Conservation (phyloP, 2,329 filamentous ascomycete species). For the Periconia sp. region DNA sequence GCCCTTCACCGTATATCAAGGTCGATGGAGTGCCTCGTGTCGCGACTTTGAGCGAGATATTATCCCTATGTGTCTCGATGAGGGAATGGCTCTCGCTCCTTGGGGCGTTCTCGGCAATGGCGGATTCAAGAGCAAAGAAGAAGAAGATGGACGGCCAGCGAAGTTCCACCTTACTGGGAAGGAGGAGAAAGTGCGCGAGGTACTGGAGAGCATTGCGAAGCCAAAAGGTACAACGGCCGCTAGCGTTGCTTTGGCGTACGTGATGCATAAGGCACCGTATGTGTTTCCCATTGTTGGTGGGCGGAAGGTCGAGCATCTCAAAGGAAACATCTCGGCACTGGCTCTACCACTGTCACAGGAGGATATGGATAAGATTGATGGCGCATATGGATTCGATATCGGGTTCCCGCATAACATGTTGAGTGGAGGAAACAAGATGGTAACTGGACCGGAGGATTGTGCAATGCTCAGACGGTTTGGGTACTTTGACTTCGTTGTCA, state of each 20-base stretch:
- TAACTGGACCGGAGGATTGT: too few relatives aligned
- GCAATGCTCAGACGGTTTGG: too few relatives aligned
- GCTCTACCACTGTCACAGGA: constrained; percentile 59
- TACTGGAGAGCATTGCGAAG: constrained; percentile 61
- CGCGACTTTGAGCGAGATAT: constrained; percentile 68
- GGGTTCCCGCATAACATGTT: constrained; percentile 58
- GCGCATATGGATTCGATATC: constrained; percentile 43
- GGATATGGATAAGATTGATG: constrained; percentile 68
- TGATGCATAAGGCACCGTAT: constrained; percentile 62
- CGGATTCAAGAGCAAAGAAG: constrained; percentile 37
- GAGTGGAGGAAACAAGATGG: not conserved
- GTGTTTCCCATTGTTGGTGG: constrained; percentile 76
- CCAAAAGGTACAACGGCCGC: constrained; percentile 57
- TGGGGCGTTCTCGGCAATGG: constrained; percentile 47
- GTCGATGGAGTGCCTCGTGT: constrained; percentile 38
- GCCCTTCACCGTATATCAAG: constrained; percentile 42
- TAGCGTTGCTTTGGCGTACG: constrained; percentile 66
- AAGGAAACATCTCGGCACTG: constrained; percentile 68
- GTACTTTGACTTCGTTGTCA: too few relatives aligned
- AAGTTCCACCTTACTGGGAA: constrained; percentile 44
- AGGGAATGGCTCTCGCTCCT: constrained; percentile 61
- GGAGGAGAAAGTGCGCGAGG: constrained; percentile 55
- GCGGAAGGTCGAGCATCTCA: constrained; percentile 67
- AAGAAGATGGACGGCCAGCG: constrained; percentile 37
- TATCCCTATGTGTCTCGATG: constrained; percentile 61